Percentiles rank a stretch among this genome's conserved stretches.
phyloP scores from a whole-genome alignment of 2,329 filamentous ascomycete species.

The Monosporascus sp. region DNA sequence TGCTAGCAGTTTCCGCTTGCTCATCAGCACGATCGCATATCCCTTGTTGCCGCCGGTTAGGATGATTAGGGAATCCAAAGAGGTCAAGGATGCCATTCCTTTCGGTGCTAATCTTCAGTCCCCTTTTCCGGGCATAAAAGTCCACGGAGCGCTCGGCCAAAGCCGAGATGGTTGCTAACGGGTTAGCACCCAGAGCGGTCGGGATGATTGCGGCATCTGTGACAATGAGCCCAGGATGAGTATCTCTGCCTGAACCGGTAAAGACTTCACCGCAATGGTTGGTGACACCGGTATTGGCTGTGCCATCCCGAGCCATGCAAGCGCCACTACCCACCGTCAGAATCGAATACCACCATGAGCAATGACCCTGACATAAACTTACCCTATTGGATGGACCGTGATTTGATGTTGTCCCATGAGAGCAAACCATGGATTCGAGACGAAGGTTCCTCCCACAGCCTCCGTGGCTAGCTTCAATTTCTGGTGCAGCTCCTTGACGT shows the following conservation, averaged over 20 bases:
- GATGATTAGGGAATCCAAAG: constrained; percentile 45
- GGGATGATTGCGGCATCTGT: constrained; percentile 59
- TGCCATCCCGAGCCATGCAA: constrained; percentile 55
- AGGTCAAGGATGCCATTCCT: constrained; percentile 47
- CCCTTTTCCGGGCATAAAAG: constrained; percentile 35
- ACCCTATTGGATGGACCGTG: constrained; percentile 63
- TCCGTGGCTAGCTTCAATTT: constrained; percentile 50
- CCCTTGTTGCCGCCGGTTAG: constrained; percentile 14
- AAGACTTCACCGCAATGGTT: constrained; percentile 60
- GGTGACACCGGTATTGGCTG: constrained; percentile 50
- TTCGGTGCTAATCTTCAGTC: constrained; percentile 39
- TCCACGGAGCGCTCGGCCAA: constrained; percentile 61
- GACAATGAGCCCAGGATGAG: constrained; percentile 54
- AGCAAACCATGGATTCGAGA: constrained; percentile 54
- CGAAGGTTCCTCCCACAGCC: constrained; percentile 54
- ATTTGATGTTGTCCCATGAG: constrained; percentile 52
- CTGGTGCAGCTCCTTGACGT: constrained; percentile 47
- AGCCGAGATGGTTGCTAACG: constrained; percentile 64
- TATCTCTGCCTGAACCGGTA: constrained; percentile 42
- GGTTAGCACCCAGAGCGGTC: constrained; percentile 59
- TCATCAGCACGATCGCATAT: constrained; percentile 19
- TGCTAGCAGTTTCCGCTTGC: constrained; percentile 29
- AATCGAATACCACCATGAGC: background rate
- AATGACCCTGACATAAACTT: constrained; percentile 19
- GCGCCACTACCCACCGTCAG: constrained; percentile 44